Percentiles rank a stretch among this genome's conserved stretches.
Evolutionary conservation across 2,329 filamentous ascomycete genomes (phyloP).

Genomic region (Aspergillus sp.): DNA sequence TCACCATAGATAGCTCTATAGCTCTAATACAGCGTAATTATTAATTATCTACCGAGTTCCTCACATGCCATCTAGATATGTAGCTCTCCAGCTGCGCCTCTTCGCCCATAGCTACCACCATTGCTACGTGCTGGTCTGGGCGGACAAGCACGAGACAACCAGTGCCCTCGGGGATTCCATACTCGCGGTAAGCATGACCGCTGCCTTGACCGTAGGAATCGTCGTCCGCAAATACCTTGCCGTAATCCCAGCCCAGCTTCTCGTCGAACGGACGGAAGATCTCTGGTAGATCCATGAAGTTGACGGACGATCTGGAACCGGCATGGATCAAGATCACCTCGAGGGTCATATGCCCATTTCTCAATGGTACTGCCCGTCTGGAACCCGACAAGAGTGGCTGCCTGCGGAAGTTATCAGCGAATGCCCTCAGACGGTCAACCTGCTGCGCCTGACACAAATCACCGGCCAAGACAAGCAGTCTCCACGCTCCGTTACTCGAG

Average conservation of each 20-base stretch:
- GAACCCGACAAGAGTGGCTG: background rate
- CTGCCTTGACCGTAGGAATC: background rate
- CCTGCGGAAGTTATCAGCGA: background rate
- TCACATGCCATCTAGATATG: background rate
- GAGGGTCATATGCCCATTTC: background rate
- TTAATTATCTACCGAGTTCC: background rate
- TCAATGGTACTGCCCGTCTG: background rate
- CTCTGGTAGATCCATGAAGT: constrained; percentile 21
- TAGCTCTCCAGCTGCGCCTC: background rate
- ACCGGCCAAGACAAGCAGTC: constrained; percentile 26
- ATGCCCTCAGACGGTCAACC: constrained; percentile 9
- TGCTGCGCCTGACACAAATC: constrained; percentile 16
- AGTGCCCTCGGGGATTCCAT: constrained; percentile 18
- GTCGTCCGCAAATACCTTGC: constrained; percentile 24
- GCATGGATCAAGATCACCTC: constrained; percentile 19
- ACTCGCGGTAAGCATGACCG: constrained; percentile 16
- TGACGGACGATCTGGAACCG: constrained; percentile 6
- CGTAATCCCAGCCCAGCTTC: constrained; percentile 24
- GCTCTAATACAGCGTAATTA: background rate
- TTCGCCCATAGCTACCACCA: constrained; percentile 20
- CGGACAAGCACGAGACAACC: constrained; percentile 26
- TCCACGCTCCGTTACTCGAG: constrained; percentile 25
- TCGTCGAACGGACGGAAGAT: constrained; percentile 25
- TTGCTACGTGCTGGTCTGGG: constrained; percentile 30
- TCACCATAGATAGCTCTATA: background rate